Conservation (phyloP, 2,329 filamentous ascomycete genomes). For the Aspergillus novoparasiticus region DNA sequence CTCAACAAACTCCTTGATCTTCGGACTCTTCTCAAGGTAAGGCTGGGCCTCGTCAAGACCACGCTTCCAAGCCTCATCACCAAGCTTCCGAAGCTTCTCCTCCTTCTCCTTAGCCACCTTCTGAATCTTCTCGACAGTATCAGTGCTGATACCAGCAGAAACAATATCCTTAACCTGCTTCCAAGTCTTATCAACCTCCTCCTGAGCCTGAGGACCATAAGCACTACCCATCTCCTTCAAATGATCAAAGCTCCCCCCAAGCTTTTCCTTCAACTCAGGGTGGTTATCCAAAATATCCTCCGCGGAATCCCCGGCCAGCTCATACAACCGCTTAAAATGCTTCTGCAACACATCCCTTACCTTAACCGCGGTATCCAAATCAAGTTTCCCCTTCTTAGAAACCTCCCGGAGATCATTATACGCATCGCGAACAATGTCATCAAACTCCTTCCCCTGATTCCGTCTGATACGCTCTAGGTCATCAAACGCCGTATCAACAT, state of each 20-base stretch:
- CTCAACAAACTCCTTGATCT: conserved; percentile 72
- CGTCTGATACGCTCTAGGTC: conserved; percentile 69
- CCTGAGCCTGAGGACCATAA: conserved; percentile 75
- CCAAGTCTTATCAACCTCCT: conserved; percentile 74
- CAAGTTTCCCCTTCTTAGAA: conserved; percentile 61
- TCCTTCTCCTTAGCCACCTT: conserved; percentile 71
- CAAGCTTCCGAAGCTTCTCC: conserved; percentile 66
- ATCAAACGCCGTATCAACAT: conserved; percentile 70
- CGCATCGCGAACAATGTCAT: conserved; percentile 58
- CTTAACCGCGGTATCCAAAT: conserved; percentile 62
- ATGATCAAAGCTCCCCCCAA: conserved; percentile 68
- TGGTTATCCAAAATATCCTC: conserved; percentile 72
- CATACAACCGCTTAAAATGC: conserved; percentile 60
- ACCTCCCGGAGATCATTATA: conserved; percentile 51
- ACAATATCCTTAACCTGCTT: conserved; percentile 66
- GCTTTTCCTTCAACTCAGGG: conserved; percentile 70
- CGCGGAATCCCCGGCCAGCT: conserved; percentile 64
- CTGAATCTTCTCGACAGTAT: conserved; percentile 56
- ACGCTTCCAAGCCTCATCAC: conserved; percentile 73
- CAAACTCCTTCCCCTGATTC: conserved; percentile 70
- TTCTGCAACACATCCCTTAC: conserved; percentile 66
- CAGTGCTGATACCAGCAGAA: conserved; percentile 60
- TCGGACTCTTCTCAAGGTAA: conserved; percentile 73
- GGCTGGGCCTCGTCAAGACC: conserved; percentile 71
- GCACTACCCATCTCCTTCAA: conserved; percentile 69